Percentiles rank a stretch among this genome's conserved stretches.
phyloP scores from a whole-genome alignment of 106 monocot genomes.

The Alisma plantagoaquatica region DNA sequence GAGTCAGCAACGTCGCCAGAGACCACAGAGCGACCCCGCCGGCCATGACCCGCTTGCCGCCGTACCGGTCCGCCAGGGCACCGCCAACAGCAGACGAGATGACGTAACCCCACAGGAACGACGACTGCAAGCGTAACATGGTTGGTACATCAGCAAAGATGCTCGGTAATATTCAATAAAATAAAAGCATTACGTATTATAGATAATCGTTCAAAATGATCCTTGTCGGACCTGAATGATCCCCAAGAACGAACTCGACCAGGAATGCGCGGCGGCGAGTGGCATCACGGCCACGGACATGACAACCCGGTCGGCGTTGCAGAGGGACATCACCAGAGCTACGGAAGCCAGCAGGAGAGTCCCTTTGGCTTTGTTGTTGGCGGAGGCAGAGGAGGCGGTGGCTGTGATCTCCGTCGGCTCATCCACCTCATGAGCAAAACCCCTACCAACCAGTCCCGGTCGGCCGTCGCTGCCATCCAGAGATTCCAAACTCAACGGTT shows the following conservation, averaged over 20 bases:
- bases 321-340: constrained; percentile 61
- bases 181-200: too few relatives aligned
- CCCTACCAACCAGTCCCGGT: constrained; percentile 2
- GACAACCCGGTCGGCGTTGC: constrained; percentile 90
- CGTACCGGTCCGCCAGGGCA: constrained; percentile 60
- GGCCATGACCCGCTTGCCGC: constrained; percentile 74
- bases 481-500: too few relatives aligned
- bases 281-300: constrained; percentile 91
- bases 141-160: too few relatives aligned
- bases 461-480: too few relatives aligned
- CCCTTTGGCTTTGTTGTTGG: too few relatives aligned
- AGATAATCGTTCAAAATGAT: too few relatives aligned
- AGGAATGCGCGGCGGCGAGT: constrained; percentile 55
- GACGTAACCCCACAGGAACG: constrained; percentile 88
- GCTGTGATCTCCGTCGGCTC: constrained; percentile 56
- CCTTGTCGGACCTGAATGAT: constrained; percentile 96
- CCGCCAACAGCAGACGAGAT: constrained; percentile 64
- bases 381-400: too few relatives aligned
- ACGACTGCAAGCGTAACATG: constrained; percentile 88
- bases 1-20: constrained; percentile 79
- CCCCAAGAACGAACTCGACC: constrained; percentile 74
- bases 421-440: constrained; percentile 47
- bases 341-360: too few relatives aligned
- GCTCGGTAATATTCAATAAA: too few relatives aligned
- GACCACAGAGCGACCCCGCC: constrained; percentile 70